Conservation (phyloP, 2,329 filamentous ascomycete genomes). For the Chrysoporthe deuterocubensis region DNA sequence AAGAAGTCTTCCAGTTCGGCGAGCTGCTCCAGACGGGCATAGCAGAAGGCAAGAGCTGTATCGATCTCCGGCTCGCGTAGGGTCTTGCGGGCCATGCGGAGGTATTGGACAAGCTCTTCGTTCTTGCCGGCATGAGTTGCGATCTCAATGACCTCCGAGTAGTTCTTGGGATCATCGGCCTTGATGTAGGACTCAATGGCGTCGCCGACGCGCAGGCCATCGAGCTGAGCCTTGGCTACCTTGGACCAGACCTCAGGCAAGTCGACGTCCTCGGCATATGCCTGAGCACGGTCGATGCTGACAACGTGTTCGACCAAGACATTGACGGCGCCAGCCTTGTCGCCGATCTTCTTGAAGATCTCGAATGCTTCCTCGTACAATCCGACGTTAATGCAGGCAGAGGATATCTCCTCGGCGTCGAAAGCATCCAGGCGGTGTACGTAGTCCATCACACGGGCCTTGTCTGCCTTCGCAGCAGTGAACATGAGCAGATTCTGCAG, state of each 20-base stretch:
- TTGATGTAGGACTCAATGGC: constrained; percentile 97
- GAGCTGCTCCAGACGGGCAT: constrained; percentile 88
- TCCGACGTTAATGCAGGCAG: constrained; percentile 91
- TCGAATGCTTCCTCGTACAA: constrained; percentile 97
- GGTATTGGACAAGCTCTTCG: constrained; percentile 93
- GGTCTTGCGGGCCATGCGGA: constrained; percentile 97
- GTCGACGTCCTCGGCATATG: constrained; percentile 94
- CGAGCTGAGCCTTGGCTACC: constrained; percentile 96
- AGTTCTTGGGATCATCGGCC: constrained; percentile 90
- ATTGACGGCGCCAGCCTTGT: constrained; percentile 83
- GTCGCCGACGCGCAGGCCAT: constrained; percentile 90
- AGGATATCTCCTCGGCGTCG: constrained; percentile 88
- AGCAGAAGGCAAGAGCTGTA: constrained; percentile 91
- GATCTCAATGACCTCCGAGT: constrained; percentile 93
- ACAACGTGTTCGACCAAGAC: constrained; percentile 96
- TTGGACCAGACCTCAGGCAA: constrained; percentile 96
- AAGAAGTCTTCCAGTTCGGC: constrained; percentile 96
- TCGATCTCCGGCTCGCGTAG: constrained; percentile 92
- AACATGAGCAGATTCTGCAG: constrained; percentile 96
- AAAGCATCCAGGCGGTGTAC: constrained; percentile 90
- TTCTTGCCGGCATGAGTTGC: constrained; percentile 96
- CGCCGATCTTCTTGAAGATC: constrained; percentile 96
- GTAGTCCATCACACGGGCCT: constrained; percentile 92
- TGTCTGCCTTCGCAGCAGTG: constrained; percentile 95
- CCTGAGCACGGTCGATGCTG: constrained; percentile 95